Conservation (phyloP, 306 rosid species). For the Neltuma alba region DNA sequence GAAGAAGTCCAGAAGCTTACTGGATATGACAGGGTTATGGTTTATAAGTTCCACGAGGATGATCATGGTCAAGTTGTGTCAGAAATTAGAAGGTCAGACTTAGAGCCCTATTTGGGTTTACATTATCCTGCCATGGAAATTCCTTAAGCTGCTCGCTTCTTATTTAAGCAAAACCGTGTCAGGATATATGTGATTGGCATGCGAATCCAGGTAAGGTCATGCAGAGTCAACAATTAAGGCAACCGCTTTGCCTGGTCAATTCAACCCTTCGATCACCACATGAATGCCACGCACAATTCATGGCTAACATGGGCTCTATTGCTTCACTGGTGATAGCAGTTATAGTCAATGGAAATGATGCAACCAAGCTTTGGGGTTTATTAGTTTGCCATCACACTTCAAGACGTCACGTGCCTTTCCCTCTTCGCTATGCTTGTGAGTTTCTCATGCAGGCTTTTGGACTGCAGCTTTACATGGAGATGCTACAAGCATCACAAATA, state of each 20-base stretch:
- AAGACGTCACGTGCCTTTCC: slow-evolving; percentile 73
- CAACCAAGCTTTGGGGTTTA: slow-evolving; percentile 85
- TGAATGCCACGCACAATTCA: slow-evolving; percentile 70
- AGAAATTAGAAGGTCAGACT: slow-evolving; percentile 70
- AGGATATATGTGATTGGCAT: slow-evolving; percentile 79
- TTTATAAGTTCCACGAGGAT: slow-evolving; percentile 83
- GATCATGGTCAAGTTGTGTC: slow-evolving; percentile 88
- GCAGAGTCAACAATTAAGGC: slow-evolving; percentile 62
- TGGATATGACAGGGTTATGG: slow-evolving; percentile 89
- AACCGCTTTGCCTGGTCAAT: slow-evolving; percentile 78
- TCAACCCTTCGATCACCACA: slow-evolving; percentile 85
- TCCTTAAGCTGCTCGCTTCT: slow-evolving; percentile 81
- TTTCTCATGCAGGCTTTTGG: slow-evolving; percentile 85
- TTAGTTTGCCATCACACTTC: slow-evolving; percentile 86
- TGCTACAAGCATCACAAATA: slow-evolving; percentile 69
- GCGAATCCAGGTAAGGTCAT: slow-evolving; percentile 60
- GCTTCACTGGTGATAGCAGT: slow-evolving; percentile 78
- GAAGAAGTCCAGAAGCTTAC: slow-evolving; percentile 82
- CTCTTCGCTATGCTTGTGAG: slow-evolving; percentile 88
- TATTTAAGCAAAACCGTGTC: slow-evolving; percentile 77
- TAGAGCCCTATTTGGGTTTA: slow-evolving; percentile 74
- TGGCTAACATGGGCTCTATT: slow-evolving; percentile 80
- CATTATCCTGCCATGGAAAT: slow-evolving; percentile 88
- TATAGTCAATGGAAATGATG: slow-evolving; percentile 48
- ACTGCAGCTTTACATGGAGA: slow-evolving; percentile 71